Percentiles rank a stretch among this genome's conserved stretches.
These are phyloP conservation scores for Cyberlindnera mississippiensis DNA, from an alignment of 805 yeast species.

Conservation along the genomic window DNA sequence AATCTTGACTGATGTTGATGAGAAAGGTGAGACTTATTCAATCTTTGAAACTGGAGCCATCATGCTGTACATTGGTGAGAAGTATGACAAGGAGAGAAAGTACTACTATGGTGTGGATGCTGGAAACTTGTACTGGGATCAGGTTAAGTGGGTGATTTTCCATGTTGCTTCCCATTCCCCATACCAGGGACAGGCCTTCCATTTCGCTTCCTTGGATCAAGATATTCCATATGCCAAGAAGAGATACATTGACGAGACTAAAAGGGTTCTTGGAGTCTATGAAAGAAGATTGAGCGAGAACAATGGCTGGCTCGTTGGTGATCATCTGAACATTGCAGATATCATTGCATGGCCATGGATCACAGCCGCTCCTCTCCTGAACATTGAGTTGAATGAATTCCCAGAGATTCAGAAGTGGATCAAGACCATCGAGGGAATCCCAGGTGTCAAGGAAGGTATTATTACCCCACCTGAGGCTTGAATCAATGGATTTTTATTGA, in stretches of 20 bases:
- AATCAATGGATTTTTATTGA: too few species aligned
- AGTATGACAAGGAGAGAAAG: slow-evolving; percentile 52
- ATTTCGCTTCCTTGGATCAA: slow-evolving; percentile 42
- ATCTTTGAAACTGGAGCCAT: slow-evolving; percentile 62
- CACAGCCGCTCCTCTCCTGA: slow-evolving; percentile 5
- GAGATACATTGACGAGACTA: slow-evolving; percentile 48
- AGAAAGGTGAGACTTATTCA: slow-evolving; percentile 39
- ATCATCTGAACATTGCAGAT: slow-evolving; percentile 58
- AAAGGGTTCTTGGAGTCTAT: slow-evolving; percentile 49
- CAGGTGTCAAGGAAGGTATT: slow-evolving; percentile 30
- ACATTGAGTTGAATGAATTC: slow-evolving; percentile 34
- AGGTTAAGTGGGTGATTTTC: slow-evolving; percentile 50
- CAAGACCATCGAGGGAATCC: slow-evolving; percentile 30
- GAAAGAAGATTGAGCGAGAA: slow-evolving; percentile 47
- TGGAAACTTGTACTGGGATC: slow-evolving; percentile 45
- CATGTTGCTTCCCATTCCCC: slow-evolving; percentile 61
- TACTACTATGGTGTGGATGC: slow-evolving; percentile 30
- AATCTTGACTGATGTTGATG: slow-evolving; percentile 37
- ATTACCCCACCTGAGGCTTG: not conserved
- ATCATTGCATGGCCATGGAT: slow-evolving; percentile 48
- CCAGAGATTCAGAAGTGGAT: slow-evolving; percentile 42
- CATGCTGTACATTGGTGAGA: slow-evolving; percentile 53
- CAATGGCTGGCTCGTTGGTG: slow-evolving; percentile 57
- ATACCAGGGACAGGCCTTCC: slow-evolving; percentile 57
- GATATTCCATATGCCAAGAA: slow-evolving; percentile 51